Evolutionary conservation across 2,329 filamentous ascomycete species (phyloP), one percentile per base, ranked within the genome.

Genomic region (Beauveria asiatica): DNA sequence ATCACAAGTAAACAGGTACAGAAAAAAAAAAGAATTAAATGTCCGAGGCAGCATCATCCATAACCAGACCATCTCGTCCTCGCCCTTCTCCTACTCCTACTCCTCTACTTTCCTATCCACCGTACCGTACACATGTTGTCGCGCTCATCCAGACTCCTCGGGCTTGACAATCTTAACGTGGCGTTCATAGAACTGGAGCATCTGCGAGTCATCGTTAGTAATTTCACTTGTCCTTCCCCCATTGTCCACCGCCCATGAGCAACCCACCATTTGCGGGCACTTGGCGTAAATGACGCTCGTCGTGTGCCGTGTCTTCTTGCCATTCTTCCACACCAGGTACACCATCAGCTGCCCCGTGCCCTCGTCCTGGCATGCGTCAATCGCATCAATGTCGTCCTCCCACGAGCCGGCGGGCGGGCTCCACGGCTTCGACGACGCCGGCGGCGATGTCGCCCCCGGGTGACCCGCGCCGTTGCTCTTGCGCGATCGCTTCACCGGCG

Each of bases 291-390:
- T 80, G 16, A 86, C 79, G 21, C 78, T 72, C 17, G 89, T 84
- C 10, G 83, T 80, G 67, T 93, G 89, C 68, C 89, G 85, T 1
- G 88, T 89, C 76, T 90, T 92, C 52, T 83, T 78, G 9, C 84
- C 85, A 62, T 87, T 85, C 66, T 85, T 86, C 89, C 90, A 93
- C 13, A 84, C 83, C 37, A 92, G 74, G 65, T 87, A 90, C 1
- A 88, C 88, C 37, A 84, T 79, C 16, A 90, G 76, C 62, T 79
- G 80, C 19, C 80, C 81, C 4, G 75, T 76, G 27, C 81, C 76
- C 54, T 82, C 80, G 65, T 90, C 85, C 66, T 90, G 83, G 61
- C 88, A 87, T 0, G 87, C 88, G 65, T 92, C 88, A 37, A 94
- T 85, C 1, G 78, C 77, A 21, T 82, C 78, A 25, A 93, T 83